Conservation (phyloP, 164 flowering plant species). For the Tetracentron sinense region DNA sequence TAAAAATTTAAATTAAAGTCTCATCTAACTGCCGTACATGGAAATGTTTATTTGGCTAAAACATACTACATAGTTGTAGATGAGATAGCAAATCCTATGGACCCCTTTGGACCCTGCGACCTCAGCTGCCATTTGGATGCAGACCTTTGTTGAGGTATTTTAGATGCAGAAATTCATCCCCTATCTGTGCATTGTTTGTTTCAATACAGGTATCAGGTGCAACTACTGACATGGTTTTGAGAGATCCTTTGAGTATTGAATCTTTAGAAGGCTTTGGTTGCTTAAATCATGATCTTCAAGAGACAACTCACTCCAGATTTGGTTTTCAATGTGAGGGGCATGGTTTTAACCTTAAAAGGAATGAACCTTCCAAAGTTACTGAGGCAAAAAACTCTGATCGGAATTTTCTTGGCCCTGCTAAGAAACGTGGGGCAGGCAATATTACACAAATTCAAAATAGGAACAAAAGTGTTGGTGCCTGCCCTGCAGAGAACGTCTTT, state of each 20-base stretch:
- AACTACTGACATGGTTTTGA: slow-evolving; percentile 1
- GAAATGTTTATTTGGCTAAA: too few species aligned
- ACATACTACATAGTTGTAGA: too few species aligned
- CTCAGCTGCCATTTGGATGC: too few species aligned
- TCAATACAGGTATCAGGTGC: slow-evolving; percentile 17
- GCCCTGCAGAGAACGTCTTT: slow-evolving; percentile 14
- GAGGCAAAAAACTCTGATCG: neutral
- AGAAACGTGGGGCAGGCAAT: slow-evolving; percentile 3
- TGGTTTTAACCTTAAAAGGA: slow-evolving; percentile 6
- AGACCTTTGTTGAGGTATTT: too few species aligned
- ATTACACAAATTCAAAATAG: slow-evolving; percentile 4
- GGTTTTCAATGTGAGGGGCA: slow-evolving; percentile 9
- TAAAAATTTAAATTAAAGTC: too few species aligned
- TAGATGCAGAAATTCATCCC: too few species aligned
- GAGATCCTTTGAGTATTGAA: slow-evolving; percentile 16
- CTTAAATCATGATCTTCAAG: slow-evolving; percentile 10
- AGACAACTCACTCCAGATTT: neutral
- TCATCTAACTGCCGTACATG: too few species aligned
- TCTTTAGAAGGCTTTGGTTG: slow-evolving; percentile 20
- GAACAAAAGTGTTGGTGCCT: slow-evolving; percentile 10
- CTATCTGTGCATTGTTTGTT: neutral
- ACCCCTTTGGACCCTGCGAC: too few species aligned
- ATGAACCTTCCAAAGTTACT: slow-evolving; percentile 9
- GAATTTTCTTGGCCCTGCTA: neutral
- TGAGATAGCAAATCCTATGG: too few species aligned